These are phyloP conservation scores for Pyrrhoderma noxium DNA, from an alignment of 1,284 basidiomycete genomes.

Conservation along the genomic window DNA sequence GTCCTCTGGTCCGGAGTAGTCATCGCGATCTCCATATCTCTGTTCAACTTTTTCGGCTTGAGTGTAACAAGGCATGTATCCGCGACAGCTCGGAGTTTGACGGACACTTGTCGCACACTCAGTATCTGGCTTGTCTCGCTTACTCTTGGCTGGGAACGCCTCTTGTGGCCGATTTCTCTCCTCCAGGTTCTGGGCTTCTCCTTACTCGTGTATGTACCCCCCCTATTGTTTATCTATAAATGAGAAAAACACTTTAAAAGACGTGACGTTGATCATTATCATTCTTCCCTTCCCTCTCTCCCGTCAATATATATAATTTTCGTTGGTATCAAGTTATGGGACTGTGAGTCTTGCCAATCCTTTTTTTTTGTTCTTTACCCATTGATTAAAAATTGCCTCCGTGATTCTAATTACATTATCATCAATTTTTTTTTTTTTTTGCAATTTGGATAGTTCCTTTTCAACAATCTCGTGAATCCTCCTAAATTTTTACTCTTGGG, in stretches of 20 bases:
- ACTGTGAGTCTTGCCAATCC: conserved; percentile 20
- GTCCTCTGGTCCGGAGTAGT: conserved; percentile 76
- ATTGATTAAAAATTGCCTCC: too few species aligned
- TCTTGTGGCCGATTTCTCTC: conserved; percentile 77
- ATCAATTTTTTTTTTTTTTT: conserved; percentile 9
- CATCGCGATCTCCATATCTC: conserved; percentile 78
- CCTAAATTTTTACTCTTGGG: conserved; percentile 49
- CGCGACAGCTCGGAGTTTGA: conserved; percentile 83
- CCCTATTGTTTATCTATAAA: background rate
- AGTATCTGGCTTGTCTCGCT: conserved; percentile 88
- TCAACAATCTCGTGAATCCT: conserved; percentile 64
- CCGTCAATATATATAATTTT: background rate
- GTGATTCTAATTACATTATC: conserved; percentile 3
- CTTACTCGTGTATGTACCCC: conserved; percentile 72
- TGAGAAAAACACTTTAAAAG: conserved; percentile 12
- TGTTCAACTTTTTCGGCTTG: conserved; percentile 95
- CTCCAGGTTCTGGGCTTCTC: conserved; percentile 87
- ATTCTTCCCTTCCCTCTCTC: background rate
- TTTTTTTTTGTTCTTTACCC: background rate
- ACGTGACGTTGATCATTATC: conserved; percentile 24
- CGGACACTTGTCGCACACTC: conserved; percentile 94
- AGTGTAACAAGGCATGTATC: conserved; percentile 87
- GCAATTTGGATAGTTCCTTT: conserved; percentile 52
- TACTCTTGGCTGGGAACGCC: conserved; percentile 85
- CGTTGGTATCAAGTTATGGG: conserved; percentile 22